Percentiles rank a stretch among this genome's conserved stretches.
Evolutionary conservation across 306 rosid genomes (phyloP).

Genomic region (Cucurbita pepo): DNA sequence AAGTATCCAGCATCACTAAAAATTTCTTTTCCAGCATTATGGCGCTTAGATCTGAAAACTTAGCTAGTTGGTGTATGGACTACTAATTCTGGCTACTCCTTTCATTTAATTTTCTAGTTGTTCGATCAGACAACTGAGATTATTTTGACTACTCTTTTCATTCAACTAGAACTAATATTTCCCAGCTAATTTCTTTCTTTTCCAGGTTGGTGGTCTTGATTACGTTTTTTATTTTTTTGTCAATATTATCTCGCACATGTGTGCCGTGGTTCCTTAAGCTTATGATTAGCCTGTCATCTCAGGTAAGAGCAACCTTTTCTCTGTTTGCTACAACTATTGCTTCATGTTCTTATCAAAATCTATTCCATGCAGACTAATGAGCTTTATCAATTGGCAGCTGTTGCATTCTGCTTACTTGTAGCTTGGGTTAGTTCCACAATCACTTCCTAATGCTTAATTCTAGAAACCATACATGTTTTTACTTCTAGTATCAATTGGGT

Average conservation of each 20-base stretch:
- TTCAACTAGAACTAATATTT: neutral
- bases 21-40: neutral
- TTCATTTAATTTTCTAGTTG: neutral
- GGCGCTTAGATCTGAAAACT: neutral
- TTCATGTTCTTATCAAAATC: neutral
- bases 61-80: neutral
- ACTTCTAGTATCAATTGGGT: neutral
- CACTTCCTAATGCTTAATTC: constrained; percentile 11
- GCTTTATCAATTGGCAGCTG: constrained; percentile 89
- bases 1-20: neutral
- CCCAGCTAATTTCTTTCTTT: constrained; percentile 13
- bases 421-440: constrained; percentile 68
- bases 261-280: constrained; percentile 89
- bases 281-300: constrained; percentile 91
- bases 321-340: constrained; percentile 6
- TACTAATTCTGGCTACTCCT: neutral
- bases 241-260: constrained; percentile 67
- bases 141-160: neutral
- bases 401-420: constrained; percentile 94
- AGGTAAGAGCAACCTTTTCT: constrained; percentile 33
- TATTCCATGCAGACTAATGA: constrained; percentile 71
- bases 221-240: constrained; percentile 51
- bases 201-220: constrained; percentile 63
- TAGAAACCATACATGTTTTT: neutral
- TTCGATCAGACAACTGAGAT: neutral